Conservation (phyloP, 768 basidiomycete species). For the Boletus bicolor region DNA sequence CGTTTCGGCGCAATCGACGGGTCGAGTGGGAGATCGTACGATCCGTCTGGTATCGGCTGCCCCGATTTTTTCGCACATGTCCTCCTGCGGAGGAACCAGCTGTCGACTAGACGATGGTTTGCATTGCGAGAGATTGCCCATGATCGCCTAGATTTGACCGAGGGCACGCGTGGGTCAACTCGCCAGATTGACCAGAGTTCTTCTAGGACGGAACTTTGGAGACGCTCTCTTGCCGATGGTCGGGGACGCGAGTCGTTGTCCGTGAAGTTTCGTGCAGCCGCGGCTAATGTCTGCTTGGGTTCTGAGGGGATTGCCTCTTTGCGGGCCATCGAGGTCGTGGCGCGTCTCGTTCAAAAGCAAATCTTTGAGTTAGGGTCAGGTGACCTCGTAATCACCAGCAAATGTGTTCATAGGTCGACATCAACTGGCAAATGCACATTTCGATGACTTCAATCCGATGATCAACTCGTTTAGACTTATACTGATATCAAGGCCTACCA, state of each 20-base stretch:
- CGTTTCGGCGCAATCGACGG: conserved; percentile 2
- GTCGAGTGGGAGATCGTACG: conserved; percentile 23
- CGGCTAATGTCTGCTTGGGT: background rate
- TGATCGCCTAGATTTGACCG: conserved; percentile 24
- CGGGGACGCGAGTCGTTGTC: background rate
- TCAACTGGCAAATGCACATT: background rate
- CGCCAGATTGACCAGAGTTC: conserved; percentile 33
- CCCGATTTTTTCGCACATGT: conserved; percentile 24
- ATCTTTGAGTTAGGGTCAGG: conserved; percentile 2
- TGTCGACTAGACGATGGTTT: conserved; percentile 17
- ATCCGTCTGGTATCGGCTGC: conserved; percentile 13
- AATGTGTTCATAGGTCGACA: background rate
- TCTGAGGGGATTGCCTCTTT: background rate
- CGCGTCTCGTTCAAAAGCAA: background rate
- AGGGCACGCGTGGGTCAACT: conserved; percentile 27
- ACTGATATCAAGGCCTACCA: background rate
- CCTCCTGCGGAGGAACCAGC: conserved; percentile 29
- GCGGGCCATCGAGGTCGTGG: conserved; percentile 11
- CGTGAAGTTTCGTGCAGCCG: background rate
- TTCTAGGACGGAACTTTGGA: conserved; percentile 9
- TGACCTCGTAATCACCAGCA: conserved; percentile 3
- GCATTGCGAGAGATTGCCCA: conserved; percentile 27
- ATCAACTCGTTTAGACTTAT: background rate
- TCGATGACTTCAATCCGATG: background rate
- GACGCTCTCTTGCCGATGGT: conserved; percentile 10